A percentile compares a stretch with the other conserved stretches of the same genome.
Evolutionary conservation across 306 rosid species (phyloP).

Genomic region (Carpinus viminea): DNA sequence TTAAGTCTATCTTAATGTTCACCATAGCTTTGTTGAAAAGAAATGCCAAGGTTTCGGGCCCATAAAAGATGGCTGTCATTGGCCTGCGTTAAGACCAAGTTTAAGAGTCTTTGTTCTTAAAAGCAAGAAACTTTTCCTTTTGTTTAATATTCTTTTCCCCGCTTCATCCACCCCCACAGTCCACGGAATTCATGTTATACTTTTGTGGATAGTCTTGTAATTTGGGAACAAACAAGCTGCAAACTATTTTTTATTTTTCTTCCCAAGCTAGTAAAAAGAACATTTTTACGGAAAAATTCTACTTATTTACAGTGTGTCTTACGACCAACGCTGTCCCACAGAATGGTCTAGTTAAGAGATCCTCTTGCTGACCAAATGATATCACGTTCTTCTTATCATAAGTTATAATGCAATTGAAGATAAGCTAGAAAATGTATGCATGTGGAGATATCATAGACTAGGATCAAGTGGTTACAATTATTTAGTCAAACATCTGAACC

Average conservation of each 20-base stretch:
- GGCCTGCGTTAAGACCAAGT: too few relatives aligned
- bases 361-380: neutral
- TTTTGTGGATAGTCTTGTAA: too few relatives aligned
- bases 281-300: neutral
- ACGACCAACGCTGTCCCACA: neutral
- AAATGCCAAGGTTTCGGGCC: too few relatives aligned
- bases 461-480: slow-evolving; percentile 10
- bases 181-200: too few relatives aligned
- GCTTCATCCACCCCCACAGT: too few relatives aligned
- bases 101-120: too few relatives aligned
- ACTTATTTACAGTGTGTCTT: neutral
- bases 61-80: too few relatives aligned
- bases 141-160: too few relatives aligned
- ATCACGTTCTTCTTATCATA: neutral
- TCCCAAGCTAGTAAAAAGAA: neutral
- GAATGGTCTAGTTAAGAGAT: slow-evolving; percentile 9
- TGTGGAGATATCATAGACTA: neutral
- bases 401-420: neutral
- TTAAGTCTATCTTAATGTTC: too few relatives aligned
- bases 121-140: too few relatives aligned
- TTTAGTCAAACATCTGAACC: neutral
- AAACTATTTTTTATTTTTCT: neutral
- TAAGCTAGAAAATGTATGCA: slow-evolving; percentile 11
- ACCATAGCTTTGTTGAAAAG: too few relatives aligned
- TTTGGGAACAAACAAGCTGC: too few relatives aligned